A percentile compares a stretch with the other conserved stretches of the same genome.
phyloP scores from a whole-genome alignment of 805 yeast genomes.

The Candida boidinii region DNA sequence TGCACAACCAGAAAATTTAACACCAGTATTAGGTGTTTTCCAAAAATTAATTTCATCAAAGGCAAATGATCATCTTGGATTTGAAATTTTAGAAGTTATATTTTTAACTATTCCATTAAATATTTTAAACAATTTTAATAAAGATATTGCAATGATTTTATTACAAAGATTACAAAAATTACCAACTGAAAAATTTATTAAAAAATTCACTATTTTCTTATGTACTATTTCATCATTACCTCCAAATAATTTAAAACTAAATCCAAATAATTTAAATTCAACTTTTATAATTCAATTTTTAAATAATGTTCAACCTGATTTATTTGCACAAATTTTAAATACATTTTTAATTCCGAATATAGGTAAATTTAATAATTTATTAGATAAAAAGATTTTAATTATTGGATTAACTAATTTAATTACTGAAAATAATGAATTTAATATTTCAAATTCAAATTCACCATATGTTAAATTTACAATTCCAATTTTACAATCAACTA shows the following conservation, averaged over 20 bases:
- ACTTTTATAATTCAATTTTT: constrained; percentile 52
- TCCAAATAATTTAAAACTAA: constrained; percentile 19
- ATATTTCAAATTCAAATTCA: constrained; percentile 21
- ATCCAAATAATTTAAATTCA: constrained; percentile 17
- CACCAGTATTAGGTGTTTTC: constrained; percentile 91
- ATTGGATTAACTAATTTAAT: constrained; percentile 40
- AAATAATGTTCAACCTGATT: constrained; percentile 62
- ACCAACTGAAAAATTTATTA: constrained; percentile 73
- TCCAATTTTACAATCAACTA: constrained; percentile 33
- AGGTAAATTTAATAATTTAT: constrained; percentile 29
- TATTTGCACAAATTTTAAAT: constrained; percentile 41
- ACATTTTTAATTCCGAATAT: constrained; percentile 44
- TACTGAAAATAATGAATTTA: constrained; percentile 23
- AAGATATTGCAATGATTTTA: constrained; percentile 67
- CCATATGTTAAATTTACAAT: constrained; percentile 31
- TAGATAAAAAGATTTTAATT: constrained; percentile 37
- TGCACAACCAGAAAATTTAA: constrained; percentile 31
- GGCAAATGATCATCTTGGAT: constrained; percentile 71
- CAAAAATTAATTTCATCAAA: constrained; percentile 87
- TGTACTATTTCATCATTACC: constrained; percentile 21
- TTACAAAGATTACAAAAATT: constrained; percentile 74
- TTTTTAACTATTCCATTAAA: constrained; percentile 46
- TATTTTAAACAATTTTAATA: constrained; percentile 43
- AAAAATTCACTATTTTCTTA: constrained; percentile 60
- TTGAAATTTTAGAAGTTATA: constrained; percentile 73